These are phyloP conservation scores for Syzygium aromaticum DNA, from an alignment of 345 rosid genomes.

Conservation along the genomic window DNA sequence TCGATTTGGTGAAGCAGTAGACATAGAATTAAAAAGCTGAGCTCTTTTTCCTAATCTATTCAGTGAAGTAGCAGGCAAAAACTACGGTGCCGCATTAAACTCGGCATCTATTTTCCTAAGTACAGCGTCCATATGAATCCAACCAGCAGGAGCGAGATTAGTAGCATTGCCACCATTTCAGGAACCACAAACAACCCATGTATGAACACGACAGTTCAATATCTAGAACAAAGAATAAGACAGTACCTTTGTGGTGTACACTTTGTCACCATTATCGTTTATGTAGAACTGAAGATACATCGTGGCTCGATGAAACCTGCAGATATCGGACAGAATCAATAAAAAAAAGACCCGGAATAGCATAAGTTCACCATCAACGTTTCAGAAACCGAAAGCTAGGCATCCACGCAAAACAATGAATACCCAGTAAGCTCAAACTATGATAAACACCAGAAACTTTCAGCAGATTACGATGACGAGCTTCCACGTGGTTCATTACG, in stretches of 20 bases:
- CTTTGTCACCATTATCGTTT: slow-evolving; percentile 18
- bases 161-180: not conserved
- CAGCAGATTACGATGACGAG: not conserved
- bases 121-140: not conserved
- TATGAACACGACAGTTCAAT: not conserved
- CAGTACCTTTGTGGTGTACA: slow-evolving; percentile 18
- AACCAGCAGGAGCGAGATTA: not conserved
- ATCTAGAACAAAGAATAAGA: not conserved
- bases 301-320: not conserved
- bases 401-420: not conserved
- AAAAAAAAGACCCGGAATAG: not conserved
- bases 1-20: too few relatives aligned
- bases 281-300: slow-evolving; percentile 21
- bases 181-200: not conserved
- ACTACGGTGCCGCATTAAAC: not conserved
- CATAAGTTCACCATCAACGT: not conserved
- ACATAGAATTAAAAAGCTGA: not conserved
- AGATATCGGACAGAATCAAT: not conserved
- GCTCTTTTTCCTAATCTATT: not conserved
- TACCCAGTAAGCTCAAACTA: not conserved
- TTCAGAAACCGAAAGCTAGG: not conserved
- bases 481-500: not conserved
- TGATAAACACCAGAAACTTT: not conserved
- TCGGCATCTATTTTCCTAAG: not conserved
- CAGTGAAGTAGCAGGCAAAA: not conserved